A percentile compares a stretch with the other conserved stretches of the same genome.
These are phyloP conservation scores for Sarocladium strictum DNA, from an alignment of 2,329 filamentous ascomycete species.

Conservation along the genomic window DNA sequence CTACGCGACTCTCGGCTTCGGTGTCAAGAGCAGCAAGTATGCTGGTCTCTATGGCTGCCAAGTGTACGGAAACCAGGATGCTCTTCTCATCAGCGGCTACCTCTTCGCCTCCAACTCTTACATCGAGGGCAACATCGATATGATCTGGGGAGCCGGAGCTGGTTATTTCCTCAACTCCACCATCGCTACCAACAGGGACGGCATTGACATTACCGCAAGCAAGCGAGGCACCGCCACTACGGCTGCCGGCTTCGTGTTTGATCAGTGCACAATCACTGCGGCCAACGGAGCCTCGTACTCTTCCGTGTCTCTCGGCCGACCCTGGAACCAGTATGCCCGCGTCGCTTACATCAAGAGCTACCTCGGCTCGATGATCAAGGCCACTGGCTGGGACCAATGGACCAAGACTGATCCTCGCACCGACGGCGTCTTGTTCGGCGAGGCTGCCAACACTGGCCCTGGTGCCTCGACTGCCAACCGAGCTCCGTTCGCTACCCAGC, in stretches of 20 bases:
- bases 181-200: constrained; percentile 24
- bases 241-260: constrained; percentile 27
- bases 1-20: constrained; percentile 38
- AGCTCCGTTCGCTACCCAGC: background rate
- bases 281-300: constrained; percentile 17
- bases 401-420: constrained; percentile 3
- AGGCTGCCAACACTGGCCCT: constrained; percentile 1
- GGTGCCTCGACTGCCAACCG: background rate
- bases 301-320: constrained; percentile 16
- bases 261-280: constrained; percentile 24
- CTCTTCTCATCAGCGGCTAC: constrained; percentile 38
- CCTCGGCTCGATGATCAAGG: constrained; percentile 1
- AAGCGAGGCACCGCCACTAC: constrained; percentile 33
- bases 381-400: constrained; percentile 2
- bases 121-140: constrained; percentile 43
- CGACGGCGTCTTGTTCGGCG: background rate
- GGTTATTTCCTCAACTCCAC: constrained; percentile 35
- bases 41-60: constrained; percentile 32
- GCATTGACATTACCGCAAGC: constrained; percentile 24
- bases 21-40: constrained; percentile 27
- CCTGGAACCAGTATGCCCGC: background rate
- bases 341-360: constrained; percentile 6
- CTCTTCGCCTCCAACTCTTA: constrained; percentile 39
- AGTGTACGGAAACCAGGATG: constrained; percentile 44
- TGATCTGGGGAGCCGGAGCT: constrained; percentile 35